A percentile compares a stretch with the other conserved stretches of the same genome.
Conservation (phyloP, 2,329 filamentous ascomycete genomes). For the Xylariales sp. region DNA sequence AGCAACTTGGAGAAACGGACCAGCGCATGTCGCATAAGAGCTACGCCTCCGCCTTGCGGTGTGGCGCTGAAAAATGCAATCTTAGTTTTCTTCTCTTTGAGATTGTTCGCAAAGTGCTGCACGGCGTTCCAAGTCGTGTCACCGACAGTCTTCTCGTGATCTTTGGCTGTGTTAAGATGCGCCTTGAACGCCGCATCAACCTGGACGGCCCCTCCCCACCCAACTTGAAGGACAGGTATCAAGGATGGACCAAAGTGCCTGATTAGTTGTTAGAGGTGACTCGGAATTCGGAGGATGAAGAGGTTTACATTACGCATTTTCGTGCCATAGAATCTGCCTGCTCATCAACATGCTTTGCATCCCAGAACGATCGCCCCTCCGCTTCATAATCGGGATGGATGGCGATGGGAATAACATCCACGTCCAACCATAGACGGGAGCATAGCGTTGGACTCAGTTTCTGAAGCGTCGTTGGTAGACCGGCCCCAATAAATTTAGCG, state of each 20-base stretch:
- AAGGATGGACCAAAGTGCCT: constrained; percentile 70
- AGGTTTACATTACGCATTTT: constrained; percentile 66
- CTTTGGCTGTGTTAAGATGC: constrained; percentile 49
- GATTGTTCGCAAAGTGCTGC: constrained; percentile 55
- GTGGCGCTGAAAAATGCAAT: constrained; percentile 78
- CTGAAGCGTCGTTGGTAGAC: constrained; percentile 58
- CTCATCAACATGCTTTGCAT: constrained; percentile 64
- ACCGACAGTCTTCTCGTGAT: constrained; percentile 58
- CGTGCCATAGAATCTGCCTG: constrained; percentile 77
- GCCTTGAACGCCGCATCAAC: constrained; percentile 64
- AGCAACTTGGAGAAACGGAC: constrained; percentile 65
- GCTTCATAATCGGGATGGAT: constrained; percentile 45
- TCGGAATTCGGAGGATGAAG: constrained; percentile 7
- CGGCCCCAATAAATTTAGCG: constrained; percentile 70
- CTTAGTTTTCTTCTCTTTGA: constrained; percentile 60
- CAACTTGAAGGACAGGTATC: constrained; percentile 63
- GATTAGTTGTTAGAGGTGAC: no score
- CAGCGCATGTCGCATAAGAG: constrained; percentile 75
- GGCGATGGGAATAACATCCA: constrained; percentile 71
- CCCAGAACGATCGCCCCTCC: constrained; percentile 40
- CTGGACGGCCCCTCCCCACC: constrained; percentile 63
- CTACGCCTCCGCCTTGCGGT: constrained; percentile 77
- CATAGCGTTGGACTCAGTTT: constrained; percentile 60
- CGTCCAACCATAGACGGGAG: constrained; percentile 67
- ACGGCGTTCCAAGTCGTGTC: constrained; percentile 61